Evolutionary conservation across 176 grass and related monocot species (phyloP), one percentile per base, ranked within the genome.

Genomic region (Carex scoparia): DNA sequence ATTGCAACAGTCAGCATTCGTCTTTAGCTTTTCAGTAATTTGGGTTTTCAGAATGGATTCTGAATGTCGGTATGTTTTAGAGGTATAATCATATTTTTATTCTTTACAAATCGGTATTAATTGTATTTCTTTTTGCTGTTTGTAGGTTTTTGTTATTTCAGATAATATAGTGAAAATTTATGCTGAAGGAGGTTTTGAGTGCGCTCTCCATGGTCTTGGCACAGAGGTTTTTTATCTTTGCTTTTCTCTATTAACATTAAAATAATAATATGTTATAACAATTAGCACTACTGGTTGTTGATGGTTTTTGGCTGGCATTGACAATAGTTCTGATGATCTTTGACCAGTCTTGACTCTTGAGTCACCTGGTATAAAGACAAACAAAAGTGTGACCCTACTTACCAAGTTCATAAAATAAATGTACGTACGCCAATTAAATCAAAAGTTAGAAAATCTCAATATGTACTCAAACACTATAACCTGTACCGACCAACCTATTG

Each of bases 151-250:
- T 86, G 88, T 99, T 85, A 85, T 95, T 75, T 92, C 91, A 44
- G 85, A 89, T 58, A 87, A 88, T 91, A 93, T 99, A 61, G 89
- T 95, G 40, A 99, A 99, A 87, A 89, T 99, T 77, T 95, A 90
- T 84, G 93, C 63, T 61, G 96, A 99, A 94, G 93, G 93, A 86
- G 88, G 88, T 10, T 84, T 99, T 58, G 85, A 73, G 56, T 90
- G 88, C 84, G 71, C 91, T 74, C 85, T 89, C 35, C 91, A 99
- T 84, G 84, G 93, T 86, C 85, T 95, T 79, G 96, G 91, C 85
- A 94, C 96, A 74, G 93, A 95, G 96, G 93, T 99, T 78, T 84
- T 83, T 66, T 65, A 82, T 80, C 3, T 57, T 70, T 61, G 7
- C 12, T 71, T 89, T 70, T 62, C 51, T 57, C 51, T 57, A 57